Evolutionary conservation across 1,284 basidiomycete genomes (phyloP).

Genomic region (Trametes hirsuta): DNA sequence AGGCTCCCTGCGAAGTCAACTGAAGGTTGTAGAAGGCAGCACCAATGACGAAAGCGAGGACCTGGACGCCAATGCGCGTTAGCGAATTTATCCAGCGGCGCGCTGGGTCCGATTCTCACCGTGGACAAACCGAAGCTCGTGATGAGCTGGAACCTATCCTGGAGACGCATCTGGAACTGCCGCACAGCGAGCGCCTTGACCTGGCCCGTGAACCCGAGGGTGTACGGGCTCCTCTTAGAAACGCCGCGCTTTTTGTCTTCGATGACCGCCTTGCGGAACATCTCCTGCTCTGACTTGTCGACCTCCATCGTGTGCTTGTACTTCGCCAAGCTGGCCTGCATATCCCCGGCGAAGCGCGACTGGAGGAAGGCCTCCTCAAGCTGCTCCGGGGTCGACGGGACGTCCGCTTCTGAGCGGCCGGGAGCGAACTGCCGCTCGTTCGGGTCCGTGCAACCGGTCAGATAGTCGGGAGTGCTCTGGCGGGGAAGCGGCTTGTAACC

Average conservation of each 20-base stretch:
- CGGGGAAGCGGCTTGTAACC: conserved; percentile 77
- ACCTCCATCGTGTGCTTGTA: conserved; percentile 72
- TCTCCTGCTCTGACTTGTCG: conserved; percentile 69
- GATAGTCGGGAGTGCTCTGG: conserved; percentile 79
- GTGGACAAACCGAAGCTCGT: conserved; percentile 68
- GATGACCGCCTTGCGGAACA: conserved; percentile 76
- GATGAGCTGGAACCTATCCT: conserved; percentile 83
- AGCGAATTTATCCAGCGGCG: neutral
- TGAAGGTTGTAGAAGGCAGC: conserved; percentile 78
- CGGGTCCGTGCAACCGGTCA: conserved; percentile 80
- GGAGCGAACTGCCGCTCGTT: conserved; percentile 86
- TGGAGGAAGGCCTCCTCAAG: conserved; percentile 73
- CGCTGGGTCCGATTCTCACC: conserved; percentile 35
- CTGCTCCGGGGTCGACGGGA: conserved; percentile 73
- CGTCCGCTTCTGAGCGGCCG: conserved; percentile 63
- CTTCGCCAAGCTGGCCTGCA: conserved; percentile 56
- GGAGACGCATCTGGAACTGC: conserved; percentile 78
- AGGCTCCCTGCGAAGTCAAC: conserved; percentile 76
- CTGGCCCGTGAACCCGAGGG: conserved; percentile 78
- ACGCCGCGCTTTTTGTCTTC: conserved; percentile 86
- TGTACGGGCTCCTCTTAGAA: conserved; percentile 85
- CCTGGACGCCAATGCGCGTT: conserved; percentile 28
- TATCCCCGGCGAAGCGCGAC: conserved; percentile 54
- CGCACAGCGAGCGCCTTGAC: conserved; percentile 73
- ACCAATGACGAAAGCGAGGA: conserved; percentile 77